Evolutionary conservation across 139 green algal species (phyloP).

Genomic region (Ostreobium quekettii): DNA sequence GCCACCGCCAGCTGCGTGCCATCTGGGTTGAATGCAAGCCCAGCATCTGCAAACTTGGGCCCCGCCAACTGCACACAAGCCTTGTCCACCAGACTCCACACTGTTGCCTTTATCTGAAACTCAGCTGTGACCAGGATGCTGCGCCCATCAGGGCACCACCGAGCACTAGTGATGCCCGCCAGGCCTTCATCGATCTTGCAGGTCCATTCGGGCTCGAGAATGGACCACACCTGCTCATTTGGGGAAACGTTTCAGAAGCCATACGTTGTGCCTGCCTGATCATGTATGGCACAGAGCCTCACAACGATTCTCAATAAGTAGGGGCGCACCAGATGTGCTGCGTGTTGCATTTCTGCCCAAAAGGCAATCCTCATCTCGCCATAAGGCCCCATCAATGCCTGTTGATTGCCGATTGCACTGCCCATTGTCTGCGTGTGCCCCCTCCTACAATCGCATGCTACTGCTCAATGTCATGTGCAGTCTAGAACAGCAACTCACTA

Average conservation of each 20-base stretch:
- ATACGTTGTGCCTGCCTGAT: too few species aligned
- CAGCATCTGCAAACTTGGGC: slow-evolving; percentile 55
- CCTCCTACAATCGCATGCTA: too few species aligned
- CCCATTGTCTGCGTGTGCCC: too few species aligned
- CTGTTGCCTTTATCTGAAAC: slow-evolving; percentile 67
- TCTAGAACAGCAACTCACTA: too few species aligned
- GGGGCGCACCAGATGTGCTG: slow-evolving; percentile 24
- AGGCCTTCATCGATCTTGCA: slow-evolving; percentile 83
- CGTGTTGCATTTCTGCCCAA: slow-evolving; percentile 3
- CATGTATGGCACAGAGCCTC: too few species aligned
- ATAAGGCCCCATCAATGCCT: too few species aligned
- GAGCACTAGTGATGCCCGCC: slow-evolving; percentile 35
- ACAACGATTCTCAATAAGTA: too few species aligned
- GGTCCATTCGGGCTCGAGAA: slow-evolving; percentile 63
- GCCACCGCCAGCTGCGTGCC: slow-evolving; percentile 59
- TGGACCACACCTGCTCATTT: slow-evolving; percentile 39
- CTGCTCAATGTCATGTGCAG: too few species aligned
- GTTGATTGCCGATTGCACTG: too few species aligned
- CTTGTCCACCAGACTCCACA: slow-evolving; percentile 70
- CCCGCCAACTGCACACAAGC: slow-evolving; percentile 50
- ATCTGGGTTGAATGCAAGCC: slow-evolving; percentile 62
- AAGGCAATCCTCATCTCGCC: neutral
- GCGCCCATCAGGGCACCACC: slow-evolving; percentile 45
- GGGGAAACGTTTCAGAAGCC: slow-evolving; percentile 29
- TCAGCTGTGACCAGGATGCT: slow-evolving; percentile 63